Base-by-base conservation (phyloP, 2,329 filamentous ascomycete genomes). In the Orbilia oligospora region DNA sequence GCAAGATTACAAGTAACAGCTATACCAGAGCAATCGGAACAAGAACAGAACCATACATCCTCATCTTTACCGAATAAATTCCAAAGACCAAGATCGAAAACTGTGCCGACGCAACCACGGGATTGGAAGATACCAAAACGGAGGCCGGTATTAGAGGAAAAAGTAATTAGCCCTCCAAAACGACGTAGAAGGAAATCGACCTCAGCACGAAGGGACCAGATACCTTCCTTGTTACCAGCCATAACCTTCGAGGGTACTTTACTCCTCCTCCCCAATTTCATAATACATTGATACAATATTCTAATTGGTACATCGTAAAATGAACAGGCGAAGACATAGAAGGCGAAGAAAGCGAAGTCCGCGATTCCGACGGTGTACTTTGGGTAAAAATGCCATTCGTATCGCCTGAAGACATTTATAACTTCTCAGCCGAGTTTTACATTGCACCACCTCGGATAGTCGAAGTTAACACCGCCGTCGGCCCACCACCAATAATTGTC, bases 361-460 rank as follows among this genome's bases (percentile, higher is more conserved):
- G 66, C 33, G 73, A 71, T 38, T 53, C 66, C 2, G 73, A 77
- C 16, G 73, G 73, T 22, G 58, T 71, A 0, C 67, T 77, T 36
- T 77, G 73, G 73, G 68, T 66, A 24, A 77, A 77, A 71, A 77
- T 77, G 73, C 73, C 73, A 9, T 61, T 71, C 61, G 41, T 55
- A 67, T 66, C 58, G 55, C 73, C 73, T 6, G 41, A 71, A 49
- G 73, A 77, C 6, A 53, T 71, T 24, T 77, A 77, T 51, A 64
- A 71, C 67, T 77, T 77, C 49, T 67, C 73, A n/a, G 73, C 73
- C 41, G 73, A 77, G 46, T 77, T 77, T 38, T 77, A 77, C 55
- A 77, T 77, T 14, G 6, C 73, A 22, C 73, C 73, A 58, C 73
- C 73, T 22, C 49, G 55, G 38, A 67, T 48, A 22, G 73, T 77